Evolutionary conservation across 2,329 filamentous ascomycete genomes (phyloP), one percentile per base, ranked within the genome.

Genomic region (Ceratocystiopsis sp.): DNA sequence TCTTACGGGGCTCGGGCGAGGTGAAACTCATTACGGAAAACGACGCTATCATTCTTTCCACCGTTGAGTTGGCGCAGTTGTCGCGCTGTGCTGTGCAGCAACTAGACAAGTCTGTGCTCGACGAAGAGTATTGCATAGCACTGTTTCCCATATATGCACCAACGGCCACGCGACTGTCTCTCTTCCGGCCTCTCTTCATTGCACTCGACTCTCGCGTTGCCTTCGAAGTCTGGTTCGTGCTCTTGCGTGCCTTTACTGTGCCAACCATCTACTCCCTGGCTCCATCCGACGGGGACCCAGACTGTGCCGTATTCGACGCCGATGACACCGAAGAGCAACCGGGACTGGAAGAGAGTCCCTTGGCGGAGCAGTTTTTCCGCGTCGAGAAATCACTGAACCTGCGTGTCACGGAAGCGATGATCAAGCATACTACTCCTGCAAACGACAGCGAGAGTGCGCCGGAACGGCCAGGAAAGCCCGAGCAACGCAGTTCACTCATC

Each of bases 191-290:
- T 0, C 78, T 96, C 34, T 95, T 93, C 56, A 67, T 98, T 33
- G 82, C 84, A 4, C 63, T 95, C 38, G 89, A 96, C 52, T 87
- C 76, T 21, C 75, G 87, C 37, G 77, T 93, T 8, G 68, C 93
- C n/a, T 94, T 93, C 53, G 91, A 98, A 57, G 91, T 95, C 13
- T 98, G 91, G 91, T 89, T 93, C 54, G 87, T 94, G 8, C 66
- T 98, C 11, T 61, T 98, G 29, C 76, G 89, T 48, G 86, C 89
- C 0, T 95, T 95, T 58, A 85, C 89, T 0, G 79, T 93, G 38
- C 89, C 91, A 0, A 86, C 95, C 53, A 69, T 96, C 13, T 96
- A 94, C 56, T 84, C 78, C 2, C 56, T 75, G 15, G 66, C 73
- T 36, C 52, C 65, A 11, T 55, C 63, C 13, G 32, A 25, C 14